Base-by-base conservation (phyloP, 768 basidiomycete genomes). In the Mycena venus region DNA sequence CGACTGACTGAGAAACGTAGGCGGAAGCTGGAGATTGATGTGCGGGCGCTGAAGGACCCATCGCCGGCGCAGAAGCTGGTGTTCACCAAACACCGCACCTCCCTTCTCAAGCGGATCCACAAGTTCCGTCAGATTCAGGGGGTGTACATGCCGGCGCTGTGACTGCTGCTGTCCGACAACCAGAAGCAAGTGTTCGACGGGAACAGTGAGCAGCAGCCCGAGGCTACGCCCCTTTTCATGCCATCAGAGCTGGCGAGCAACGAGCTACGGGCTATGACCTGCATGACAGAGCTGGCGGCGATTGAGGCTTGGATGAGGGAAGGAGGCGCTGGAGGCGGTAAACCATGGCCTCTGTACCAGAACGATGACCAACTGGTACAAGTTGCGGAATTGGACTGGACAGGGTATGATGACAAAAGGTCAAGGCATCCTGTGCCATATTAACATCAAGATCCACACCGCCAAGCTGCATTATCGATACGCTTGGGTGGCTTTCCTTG, bases 211-310 rank as follows among this genome's bases (percentile, higher is more conserved):
- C 49, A 66, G 64, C 6, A 6, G 10, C 25, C 64, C 0, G 64
- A 66, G 23, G 64, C 49, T 6, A 66, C 32, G 23, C 64, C 49
- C 31, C 49, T 66, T 0, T 66, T 66, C 64, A 66, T 66, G 64
- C 64, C 64, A 0, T 66, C 64, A 8, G 64, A 55, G 51, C 12
- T 66, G 4, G 15, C 25, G 32, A 32, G 55, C 23, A 21, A 12
- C 21, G 21, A 9, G 3, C 9, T 31, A 8, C 64, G 64, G 10
- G 2, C 21, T 3, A 49, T n/a, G 49, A 32, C 36, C n/a, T 66
- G 64, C 23, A 47, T 23, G 27, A 19, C 19, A 1, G 64, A 51
- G 0, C 17, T 66, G 51, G 10, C n/a, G 19, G 64, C 36, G 11
- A 23, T 66, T 4, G 64, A 66, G 32, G 31, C 47, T 11, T 51